Evolutionary conservation across 768 basidiomycete genomes (phyloP), one percentile per base, ranked within the genome.

Genomic region (Ephemerocybe angulata): DNA sequence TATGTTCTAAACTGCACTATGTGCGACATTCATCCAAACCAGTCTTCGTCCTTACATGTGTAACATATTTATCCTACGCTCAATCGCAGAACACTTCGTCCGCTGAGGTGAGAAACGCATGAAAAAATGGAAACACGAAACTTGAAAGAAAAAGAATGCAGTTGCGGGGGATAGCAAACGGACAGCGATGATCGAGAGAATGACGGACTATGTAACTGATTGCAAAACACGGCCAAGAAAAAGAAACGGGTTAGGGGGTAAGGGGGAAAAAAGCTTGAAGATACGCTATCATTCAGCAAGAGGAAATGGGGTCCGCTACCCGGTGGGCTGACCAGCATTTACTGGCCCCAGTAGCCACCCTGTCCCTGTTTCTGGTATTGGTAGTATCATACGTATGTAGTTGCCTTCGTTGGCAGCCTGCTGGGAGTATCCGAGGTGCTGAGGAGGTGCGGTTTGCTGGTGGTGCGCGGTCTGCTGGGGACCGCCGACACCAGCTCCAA

Each of bases 361-460:
- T 81, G 82, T 24, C 40, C 49, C 64, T 81, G 85, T 65, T 84
- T 75, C 67, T 85, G 87, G 66, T 88, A 88, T 59, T 82, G 80
- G 66, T 90, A 90, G 66, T 88, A n/a, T n/a, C n/a, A n/a, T n/a
- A n/a, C n/a, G n/a, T n/a, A n/a, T n/a, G n/a, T n/a, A 90, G 61
- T 72, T 78, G 13, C 73, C 83, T 43, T 88, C 86, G 48, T 77
- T n/a, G n/a, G n/a, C 84, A 47, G 75, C 81, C 40, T 80, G 82
- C 62, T 87, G 86, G 19, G 82, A 80, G 65, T 86, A 86, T 13
- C 78, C 82, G 17, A 83, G 74, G 63, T 84, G 82, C 64, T 85
- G 83, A 21, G 84, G n/a, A n/a, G n/a, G 77, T 8, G 72, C 75
- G 44, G 67, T 71, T 56, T 74, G 76, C 54, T 75, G 73, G 59